phyloP scores from a whole-genome alignment of 78 protist species.

The Acrasis kona region DNA sequence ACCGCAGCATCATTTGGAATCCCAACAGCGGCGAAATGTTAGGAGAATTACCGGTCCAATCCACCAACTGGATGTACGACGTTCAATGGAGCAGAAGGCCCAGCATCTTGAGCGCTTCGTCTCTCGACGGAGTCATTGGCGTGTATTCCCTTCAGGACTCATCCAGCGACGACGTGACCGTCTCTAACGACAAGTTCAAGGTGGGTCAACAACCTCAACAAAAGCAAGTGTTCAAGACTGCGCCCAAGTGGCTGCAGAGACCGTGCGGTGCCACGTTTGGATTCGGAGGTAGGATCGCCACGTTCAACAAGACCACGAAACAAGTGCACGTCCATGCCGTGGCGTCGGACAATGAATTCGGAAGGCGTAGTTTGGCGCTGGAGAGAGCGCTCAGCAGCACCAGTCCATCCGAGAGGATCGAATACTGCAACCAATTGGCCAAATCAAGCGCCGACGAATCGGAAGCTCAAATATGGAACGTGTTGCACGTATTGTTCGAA shows the following conservation, averaged over 20 bases:
- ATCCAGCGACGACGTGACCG: not conserved
- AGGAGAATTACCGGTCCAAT: constrained; percentile 46
- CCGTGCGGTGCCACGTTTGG: constrained; percentile 78
- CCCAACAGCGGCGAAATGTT: constrained; percentile 41
- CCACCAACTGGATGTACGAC: constrained; percentile 69
- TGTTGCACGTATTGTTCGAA: not conserved
- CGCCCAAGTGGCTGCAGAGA: constrained; percentile 47
- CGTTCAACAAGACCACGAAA: constrained; percentile 14
- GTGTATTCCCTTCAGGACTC: constrained; percentile 23
- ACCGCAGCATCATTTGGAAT: constrained; percentile 84
- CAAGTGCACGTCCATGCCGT: not conserved
- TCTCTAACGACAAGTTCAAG: not conserved
- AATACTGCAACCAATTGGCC: not conserved
- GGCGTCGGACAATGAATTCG: not conserved
- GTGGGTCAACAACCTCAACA: not conserved
- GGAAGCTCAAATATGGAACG: not conserved
- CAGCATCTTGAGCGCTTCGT: constrained; percentile 42
- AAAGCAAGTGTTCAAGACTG: not conserved
- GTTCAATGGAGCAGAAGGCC: constrained; percentile 83
- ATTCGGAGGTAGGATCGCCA: constrained; percentile 75
- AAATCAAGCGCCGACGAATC: not conserved
- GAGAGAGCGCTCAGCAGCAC: constrained; percentile 28
- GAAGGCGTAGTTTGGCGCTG: not conserved
- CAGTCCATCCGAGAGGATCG: not conserved
- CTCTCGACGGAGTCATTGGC: constrained; percentile 59